Evolutionary conservation across 1,139 yeast species (phyloP), one percentile per base, ranked within the genome.

Genomic region (Kluyveromyces marxianus): DNA sequence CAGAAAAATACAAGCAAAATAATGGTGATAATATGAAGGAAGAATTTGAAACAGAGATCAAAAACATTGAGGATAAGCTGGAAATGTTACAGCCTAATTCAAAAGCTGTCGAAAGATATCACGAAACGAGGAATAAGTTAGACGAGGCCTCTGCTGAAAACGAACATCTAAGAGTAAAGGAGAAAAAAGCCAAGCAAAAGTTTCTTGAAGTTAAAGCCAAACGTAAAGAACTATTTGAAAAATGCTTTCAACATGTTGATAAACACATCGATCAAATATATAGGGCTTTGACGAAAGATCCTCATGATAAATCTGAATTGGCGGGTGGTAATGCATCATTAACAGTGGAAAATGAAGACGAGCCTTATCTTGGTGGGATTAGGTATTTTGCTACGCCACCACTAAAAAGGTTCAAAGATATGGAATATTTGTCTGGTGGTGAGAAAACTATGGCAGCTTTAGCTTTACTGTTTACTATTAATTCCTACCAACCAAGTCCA

Each of bases 361-460:
- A 86, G 56, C 97, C 96, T 4, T 94, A 82, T 58, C 67, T 76
- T 37, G 79, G 81, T 0, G 98, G 97, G 1, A 75, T 89, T 44
- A 84, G 81, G 56, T 94, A 88, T 59, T 95, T 89, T 62, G 96
- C 96, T 0, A 90, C 90, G 84, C 97, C 98, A 1, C 98, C 98
- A 7, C 76, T 86, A 79, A 94, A 92, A 59, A 74, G 97, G 54
- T 92, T 89, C 63, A 76, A 94, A 58, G 97, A 88, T 55, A 90
- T 92, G 89, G 96, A 88, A 49, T 77, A 86, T 50, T 71, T 92
- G 10, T 88, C 97, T 0, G 99, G 98, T 44, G 99, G 99, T 43
- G 98, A 92, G 61, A 89, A 90, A 63, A 87, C 97, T 1, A 84
- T 92, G 67, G 98, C 98, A 1, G 98, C 98, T 0, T 71, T 92